A percentile compares a stretch with the other conserved stretches of the same genome.
phyloP scores from a whole-genome alignment of 1,284 basidiomycete genomes.

The Limonomyces culmigenus region DNA sequence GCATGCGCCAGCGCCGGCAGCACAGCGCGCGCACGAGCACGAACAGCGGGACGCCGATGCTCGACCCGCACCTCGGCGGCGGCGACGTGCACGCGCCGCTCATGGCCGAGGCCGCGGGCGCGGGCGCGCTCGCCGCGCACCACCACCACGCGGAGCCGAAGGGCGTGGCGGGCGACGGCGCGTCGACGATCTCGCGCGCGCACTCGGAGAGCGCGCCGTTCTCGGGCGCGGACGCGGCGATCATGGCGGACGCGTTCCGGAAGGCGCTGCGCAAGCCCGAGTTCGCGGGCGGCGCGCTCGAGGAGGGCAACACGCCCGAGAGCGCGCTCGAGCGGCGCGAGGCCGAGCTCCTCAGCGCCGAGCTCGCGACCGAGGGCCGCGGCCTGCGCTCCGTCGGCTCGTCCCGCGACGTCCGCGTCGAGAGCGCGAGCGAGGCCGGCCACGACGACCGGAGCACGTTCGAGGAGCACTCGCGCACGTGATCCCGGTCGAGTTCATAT shows the following conservation, averaged over 20 bases:
- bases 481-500: no score
- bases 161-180: constrained; percentile 43
- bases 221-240: constrained; percentile 67
- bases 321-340: constrained; percentile 17
- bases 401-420: constrained; percentile 59
- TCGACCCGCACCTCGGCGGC: constrained; percentile 32
- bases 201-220: constrained; percentile 47
- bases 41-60: constrained; percentile 68
- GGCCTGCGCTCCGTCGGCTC: constrained; percentile 68
- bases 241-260: constrained; percentile 78
- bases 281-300: constrained; percentile 42
- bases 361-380: constrained; percentile 67
- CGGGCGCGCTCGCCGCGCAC: constrained; percentile 10
- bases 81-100: constrained; percentile 10
- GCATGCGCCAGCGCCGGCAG: constrained; percentile 30
- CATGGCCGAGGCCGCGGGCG: constrained; percentile 14
- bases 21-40: constrained; percentile 53
- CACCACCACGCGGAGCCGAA: constrained; percentile 19
- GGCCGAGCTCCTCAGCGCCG: constrained; percentile 37
- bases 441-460: constrained; percentile 18
- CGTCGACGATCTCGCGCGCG: constrained; percentile 45
- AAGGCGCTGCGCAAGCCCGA: constrained; percentile 72
- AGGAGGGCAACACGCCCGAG: constrained; percentile 48
- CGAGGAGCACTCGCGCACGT: constrained; percentile 25
- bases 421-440: constrained; percentile 42